These are phyloP conservation scores for Xylaria sp. DNA, from an alignment of 2,329 filamentous ascomycete species.

Conservation along the genomic window DNA sequence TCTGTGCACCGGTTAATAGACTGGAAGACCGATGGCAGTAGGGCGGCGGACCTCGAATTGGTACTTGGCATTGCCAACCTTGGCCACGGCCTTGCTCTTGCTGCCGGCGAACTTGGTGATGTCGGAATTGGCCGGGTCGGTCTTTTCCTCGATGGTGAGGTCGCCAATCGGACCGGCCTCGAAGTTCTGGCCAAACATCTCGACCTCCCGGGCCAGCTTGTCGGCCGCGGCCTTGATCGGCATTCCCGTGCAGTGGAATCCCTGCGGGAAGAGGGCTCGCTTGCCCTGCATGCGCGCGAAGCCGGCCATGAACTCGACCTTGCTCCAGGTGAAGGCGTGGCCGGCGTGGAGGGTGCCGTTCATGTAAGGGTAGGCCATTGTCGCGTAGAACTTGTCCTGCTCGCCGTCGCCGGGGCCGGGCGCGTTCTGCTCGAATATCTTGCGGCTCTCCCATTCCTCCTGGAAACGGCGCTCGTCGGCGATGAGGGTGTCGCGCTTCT, in stretches of 20 bases:
- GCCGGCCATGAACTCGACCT: conserved; percentile 89
- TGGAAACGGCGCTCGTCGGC: conserved; percentile 92
- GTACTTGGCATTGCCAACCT: conserved; percentile 92
- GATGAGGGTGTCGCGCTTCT: conserved; percentile 83
- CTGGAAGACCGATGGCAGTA: background rate
- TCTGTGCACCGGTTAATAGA: conserved; percentile 41
- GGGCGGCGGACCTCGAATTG: conserved; percentile 74
- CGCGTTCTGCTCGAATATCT: conserved; percentile 44
- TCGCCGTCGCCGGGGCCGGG: conserved; percentile 36
- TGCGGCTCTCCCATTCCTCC: conserved; percentile 80
- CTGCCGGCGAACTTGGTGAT: conserved; percentile 91
- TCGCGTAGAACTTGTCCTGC: conserved; percentile 88
- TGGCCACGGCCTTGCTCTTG: conserved; percentile 89
- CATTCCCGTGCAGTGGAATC: conserved; percentile 97
- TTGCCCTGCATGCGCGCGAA: conserved; percentile 91
- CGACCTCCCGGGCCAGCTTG: conserved; percentile 88
- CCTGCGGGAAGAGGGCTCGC: conserved; percentile 83
- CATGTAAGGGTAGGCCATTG: conserved; percentile 53
- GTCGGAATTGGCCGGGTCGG: conserved; percentile 61
- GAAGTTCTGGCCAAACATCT: conserved; percentile 86
- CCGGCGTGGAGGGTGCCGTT: conserved; percentile 89
- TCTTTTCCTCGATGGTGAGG: conserved; percentile 38
- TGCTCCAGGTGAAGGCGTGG: conserved; percentile 88
- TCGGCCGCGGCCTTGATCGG: conserved; percentile 97
- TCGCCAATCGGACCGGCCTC: conserved; percentile 49